Evolutionary conservation across 2,329 filamentous ascomycete genomes (phyloP).

Genomic region (Fusarium sp.): DNA sequence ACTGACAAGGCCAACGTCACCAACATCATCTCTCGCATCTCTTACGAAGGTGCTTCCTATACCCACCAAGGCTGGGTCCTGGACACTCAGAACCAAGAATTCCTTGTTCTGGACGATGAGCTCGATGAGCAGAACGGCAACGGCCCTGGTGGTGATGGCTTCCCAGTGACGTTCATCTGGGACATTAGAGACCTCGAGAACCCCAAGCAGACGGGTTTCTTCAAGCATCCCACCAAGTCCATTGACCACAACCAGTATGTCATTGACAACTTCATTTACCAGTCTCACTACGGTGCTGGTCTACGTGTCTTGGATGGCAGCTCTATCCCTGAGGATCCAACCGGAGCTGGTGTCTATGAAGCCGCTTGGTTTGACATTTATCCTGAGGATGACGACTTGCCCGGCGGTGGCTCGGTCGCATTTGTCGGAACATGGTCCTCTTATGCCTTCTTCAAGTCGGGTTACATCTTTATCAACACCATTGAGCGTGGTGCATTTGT

Average conservation of each 20-base stretch:
- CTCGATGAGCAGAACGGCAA: constrained; percentile 58
- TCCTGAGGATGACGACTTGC: constrained; percentile 59
- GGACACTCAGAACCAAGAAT: constrained; percentile 56
- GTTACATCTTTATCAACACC: constrained; percentile 62
- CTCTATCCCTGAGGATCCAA: constrained; percentile 53
- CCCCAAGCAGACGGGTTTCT: constrained; percentile 56
- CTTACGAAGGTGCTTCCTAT: constrained; percentile 66
- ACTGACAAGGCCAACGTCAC: constrained; percentile 57
- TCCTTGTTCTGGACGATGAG: constrained; percentile 64
- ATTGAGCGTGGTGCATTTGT: constrained; percentile 63
- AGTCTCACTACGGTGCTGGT: constrained; percentile 63
- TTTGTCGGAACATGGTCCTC: constrained; percentile 60
- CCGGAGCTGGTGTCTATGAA: constrained; percentile 57
- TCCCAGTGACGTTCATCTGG: constrained; percentile 63
- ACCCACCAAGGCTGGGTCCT: constrained; percentile 69
- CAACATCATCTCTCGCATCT: constrained; percentile 62
- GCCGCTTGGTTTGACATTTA: constrained; percentile 62
- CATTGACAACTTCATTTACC: constrained; percentile 56
- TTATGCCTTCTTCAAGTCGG: constrained; percentile 60
- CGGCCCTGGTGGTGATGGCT: constrained; percentile 54
- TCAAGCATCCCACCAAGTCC: constrained; percentile 52
- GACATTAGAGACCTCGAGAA: constrained; percentile 57
- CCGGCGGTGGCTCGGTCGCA: constrained; percentile 50
- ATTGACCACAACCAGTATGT: constrained; percentile 64
- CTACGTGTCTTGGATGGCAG: constrained; percentile 53